Conservation (phyloP, 805 yeast genomes). For the Candida lessepsii region DNA sequence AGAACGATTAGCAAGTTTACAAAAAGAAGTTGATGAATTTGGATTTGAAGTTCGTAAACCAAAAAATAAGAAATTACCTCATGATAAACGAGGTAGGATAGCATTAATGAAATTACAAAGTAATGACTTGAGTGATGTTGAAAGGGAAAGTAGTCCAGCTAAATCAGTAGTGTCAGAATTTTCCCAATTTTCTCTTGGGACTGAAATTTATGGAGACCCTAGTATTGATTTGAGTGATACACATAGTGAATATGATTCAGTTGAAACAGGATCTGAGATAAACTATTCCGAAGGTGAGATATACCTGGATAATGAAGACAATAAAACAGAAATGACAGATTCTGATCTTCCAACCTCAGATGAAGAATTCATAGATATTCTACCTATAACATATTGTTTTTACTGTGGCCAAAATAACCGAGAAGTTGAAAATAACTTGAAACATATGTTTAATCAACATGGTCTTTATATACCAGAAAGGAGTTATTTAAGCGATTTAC, state of each 20-base stretch:
- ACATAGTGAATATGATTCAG: conserved; percentile 22
- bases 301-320: background rate
- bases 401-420: conserved; percentile 55
- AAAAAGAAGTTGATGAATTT: conserved; percentile 49
- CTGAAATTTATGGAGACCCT: conserved; percentile 16
- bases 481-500: conserved; percentile 33
- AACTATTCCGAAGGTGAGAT: conserved; percentile 32
- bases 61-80: background rate
- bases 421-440: conserved; percentile 53
- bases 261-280: conserved; percentile 52
- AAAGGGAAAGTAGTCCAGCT: conserved; percentile 35
- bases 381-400: conserved; percentile 51
- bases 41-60: conserved; percentile 43
- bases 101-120: conserved; percentile 7
- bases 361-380: conserved; percentile 23
- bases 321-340: conserved; percentile 4
- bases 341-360: conserved; percentile 23
- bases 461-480: conserved; percentile 48
- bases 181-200: conserved; percentile 58
- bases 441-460: conserved; percentile 45
- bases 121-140: conserved; percentile 1
- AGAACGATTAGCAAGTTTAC: conserved; percentile 19
- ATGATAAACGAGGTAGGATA: conserved; percentile 23
- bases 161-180: conserved; percentile 53
- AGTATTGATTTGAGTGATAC: conserved; percentile 3